phyloP scores from a whole-genome alignment of 305 asterid species.

The Fraxinus xanthoxyloides region DNA sequence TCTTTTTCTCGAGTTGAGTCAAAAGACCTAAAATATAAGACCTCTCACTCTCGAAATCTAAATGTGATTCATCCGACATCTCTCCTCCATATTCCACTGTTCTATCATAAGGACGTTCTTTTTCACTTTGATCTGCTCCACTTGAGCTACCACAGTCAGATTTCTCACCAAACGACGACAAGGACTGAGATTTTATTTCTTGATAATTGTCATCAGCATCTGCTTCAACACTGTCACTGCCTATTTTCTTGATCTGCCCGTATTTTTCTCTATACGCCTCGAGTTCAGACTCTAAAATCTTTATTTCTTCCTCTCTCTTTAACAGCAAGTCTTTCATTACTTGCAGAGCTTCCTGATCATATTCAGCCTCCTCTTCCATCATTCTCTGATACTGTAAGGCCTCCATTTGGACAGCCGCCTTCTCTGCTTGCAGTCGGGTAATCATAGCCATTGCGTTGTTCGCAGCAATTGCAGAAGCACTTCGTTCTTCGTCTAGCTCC shows the following conservation, averaged over 20 bases:
- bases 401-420: slow-evolving; percentile 68
- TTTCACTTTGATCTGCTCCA: slow-evolving; percentile 38
- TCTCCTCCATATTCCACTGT: slow-evolving; percentile 26
- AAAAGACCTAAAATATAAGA: slow-evolving; percentile 47
- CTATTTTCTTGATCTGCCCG: slow-evolving; percentile 48
- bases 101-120: slow-evolving; percentile 28
- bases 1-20: slow-evolving; percentile 48
- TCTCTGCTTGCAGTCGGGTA: slow-evolving; percentile 67
- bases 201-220: slow-evolving; percentile 76
- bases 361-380: slow-evolving; percentile 89
- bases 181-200: slow-evolving; percentile 53
- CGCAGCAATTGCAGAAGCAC: slow-evolving; percentile 62
- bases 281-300: slow-evolving; percentile 57
- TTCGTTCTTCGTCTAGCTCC: slow-evolving; percentile 84
- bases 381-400: slow-evolving; percentile 76
- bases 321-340: slow-evolving; percentile 57
- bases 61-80: slow-evolving; percentile 32
- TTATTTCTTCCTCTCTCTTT: slow-evolving; percentile 69
- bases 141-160: slow-evolving; percentile 47
- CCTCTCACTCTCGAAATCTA: slow-evolving; percentile 57
- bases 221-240: slow-evolving; percentile 70
- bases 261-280: slow-evolving; percentile 54
- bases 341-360: slow-evolving; percentile 83
- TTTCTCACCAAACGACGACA: slow-evolving; percentile 42
- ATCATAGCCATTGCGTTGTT: slow-evolving; percentile 80